A percentile compares a stretch with the other conserved stretches of the same genome.
phyloP scores from a whole-genome alignment of 1,284 basidiomycete species.

The Ustilago xerochloae region DNA sequence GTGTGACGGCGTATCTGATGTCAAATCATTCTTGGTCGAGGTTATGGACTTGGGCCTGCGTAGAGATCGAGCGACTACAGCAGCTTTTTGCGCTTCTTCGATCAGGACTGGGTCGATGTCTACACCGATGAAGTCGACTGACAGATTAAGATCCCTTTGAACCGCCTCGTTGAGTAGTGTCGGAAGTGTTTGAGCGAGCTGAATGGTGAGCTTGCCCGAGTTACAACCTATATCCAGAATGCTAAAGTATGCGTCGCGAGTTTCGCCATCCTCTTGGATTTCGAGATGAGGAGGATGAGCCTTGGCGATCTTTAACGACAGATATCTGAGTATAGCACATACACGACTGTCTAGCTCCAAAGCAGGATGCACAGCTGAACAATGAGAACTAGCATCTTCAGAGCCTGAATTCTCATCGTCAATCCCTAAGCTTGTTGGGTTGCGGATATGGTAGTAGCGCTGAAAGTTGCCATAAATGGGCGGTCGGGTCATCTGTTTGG shows the following conservation, averaged over 20 bases:
- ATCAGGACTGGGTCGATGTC: conserved; percentile 40
- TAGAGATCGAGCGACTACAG: conserved; percentile 15
- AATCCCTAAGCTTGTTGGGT: conserved; percentile 12
- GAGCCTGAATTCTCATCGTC: background rate
- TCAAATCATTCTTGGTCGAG: background rate
- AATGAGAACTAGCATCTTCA: no score
- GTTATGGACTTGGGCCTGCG: conserved; percentile 5
- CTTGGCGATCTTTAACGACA: background rate
- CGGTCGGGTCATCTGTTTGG: background rate
- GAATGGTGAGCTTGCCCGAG: conserved; percentile 32
- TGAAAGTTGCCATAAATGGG: conserved; percentile 44
- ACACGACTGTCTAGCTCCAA: conserved; percentile 29
- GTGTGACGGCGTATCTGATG: no score
- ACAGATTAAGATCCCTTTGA: background rate
- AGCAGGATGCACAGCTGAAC: conserved; percentile 11
- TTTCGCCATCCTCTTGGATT: background rate
- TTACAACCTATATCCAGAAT: conserved; percentile 49
- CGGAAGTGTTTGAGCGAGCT: conserved; percentile 27
- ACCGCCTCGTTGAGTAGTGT: background rate
- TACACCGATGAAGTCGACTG: conserved; percentile 17
- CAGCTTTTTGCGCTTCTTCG: conserved; percentile 24
- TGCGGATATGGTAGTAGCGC: conserved; percentile 49
- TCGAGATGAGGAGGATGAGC: background rate
- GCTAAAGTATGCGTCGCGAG: background rate
- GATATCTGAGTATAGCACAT: conserved; percentile 15